Percentiles rank a stretch among this genome's conserved stretches.
These are phyloP conservation scores for Rhamnella rubrinervis DNA, from an alignment of 331 rosid genomes.

Conservation along the genomic window DNA sequence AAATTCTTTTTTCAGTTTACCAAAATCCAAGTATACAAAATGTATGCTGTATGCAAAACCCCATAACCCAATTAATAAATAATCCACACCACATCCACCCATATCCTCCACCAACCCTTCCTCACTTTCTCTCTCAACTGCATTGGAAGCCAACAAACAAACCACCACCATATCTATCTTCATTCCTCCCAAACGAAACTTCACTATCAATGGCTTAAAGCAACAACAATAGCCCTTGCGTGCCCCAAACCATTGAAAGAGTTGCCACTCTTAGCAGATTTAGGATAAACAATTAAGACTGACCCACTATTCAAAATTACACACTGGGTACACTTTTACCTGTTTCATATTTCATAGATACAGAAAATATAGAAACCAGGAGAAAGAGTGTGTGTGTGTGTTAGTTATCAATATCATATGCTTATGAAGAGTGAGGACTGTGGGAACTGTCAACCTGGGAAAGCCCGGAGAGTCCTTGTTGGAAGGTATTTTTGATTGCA, in stretches of 20 bases:
- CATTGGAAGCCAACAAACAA: conserved; percentile 36
- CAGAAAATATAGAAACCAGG: no score
- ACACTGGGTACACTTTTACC: no score
- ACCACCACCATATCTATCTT: conserved; percentile 11
- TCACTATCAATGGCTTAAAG: conserved; percentile 42
- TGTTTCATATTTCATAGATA: no score
- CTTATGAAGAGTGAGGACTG: conserved; percentile 52
- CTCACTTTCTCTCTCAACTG: neutral
- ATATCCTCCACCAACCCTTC: no score
- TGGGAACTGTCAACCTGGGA: conserved; percentile 75
- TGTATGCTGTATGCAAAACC: neutral
- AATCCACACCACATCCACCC: neutral
- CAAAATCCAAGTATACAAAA: no score
- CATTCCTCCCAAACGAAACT: conserved; percentile 10
- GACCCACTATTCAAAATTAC: neutral
- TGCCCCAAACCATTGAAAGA: conserved; percentile 27
- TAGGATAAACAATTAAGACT: neutral
- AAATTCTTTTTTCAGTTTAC: conserved; percentile 17
- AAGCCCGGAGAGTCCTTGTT: conserved; percentile 76
- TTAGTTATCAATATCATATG: neutral
- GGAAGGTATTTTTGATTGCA: conserved; percentile 84
- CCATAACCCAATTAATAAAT: conserved; percentile 14
- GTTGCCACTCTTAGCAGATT: conserved; percentile 3
- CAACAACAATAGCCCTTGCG: conserved; percentile 32
- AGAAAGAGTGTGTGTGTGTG: no score